Evolutionary conservation across 495 filamentous ascomycete species (phyloP).

Genomic region (Aspergillus taichungensis): DNA sequence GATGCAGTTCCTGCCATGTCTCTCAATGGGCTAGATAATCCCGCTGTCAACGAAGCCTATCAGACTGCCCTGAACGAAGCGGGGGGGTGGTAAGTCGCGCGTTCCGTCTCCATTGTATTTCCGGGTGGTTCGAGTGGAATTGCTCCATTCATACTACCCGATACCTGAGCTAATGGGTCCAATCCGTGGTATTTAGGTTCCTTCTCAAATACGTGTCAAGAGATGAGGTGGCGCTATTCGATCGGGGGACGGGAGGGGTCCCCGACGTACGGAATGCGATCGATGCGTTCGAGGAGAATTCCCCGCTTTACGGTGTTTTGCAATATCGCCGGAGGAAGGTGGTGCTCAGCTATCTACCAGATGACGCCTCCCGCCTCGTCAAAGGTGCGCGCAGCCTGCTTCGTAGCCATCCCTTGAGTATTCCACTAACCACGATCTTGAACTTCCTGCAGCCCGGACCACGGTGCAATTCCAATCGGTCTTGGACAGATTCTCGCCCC

Average conservation of each 20-base stretch:
- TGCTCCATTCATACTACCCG: not conserved
- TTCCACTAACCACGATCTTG: not conserved
- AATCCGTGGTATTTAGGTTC: slow-evolving; percentile 53
- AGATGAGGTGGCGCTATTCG: slow-evolving; percentile 77
- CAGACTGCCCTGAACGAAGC: slow-evolving; percentile 70
- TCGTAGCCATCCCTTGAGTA: slow-evolving; percentile 1
- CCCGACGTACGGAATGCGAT: slow-evolving; percentile 73
- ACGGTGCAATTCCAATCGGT: slow-evolving; percentile 90
- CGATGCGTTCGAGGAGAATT: slow-evolving; percentile 67
- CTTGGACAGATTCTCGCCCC: slow-evolving; percentile 75
- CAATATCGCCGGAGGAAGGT: slow-evolving; percentile 86
- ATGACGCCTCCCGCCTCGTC: slow-evolving; percentile 78
- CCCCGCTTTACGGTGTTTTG: slow-evolving; percentile 86
- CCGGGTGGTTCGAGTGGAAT: too few relatives aligned
- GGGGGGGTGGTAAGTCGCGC: slow-evolving; percentile 82
- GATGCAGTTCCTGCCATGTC: slow-evolving; percentile 64
- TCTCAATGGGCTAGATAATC: slow-evolving; percentile 89
- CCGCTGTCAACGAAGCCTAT: slow-evolving; percentile 73
- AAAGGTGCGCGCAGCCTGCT: slow-evolving; percentile 55
- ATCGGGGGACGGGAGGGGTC: slow-evolving; percentile 73
- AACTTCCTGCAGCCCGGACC: slow-evolving; percentile 57
- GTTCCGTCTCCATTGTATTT: not conserved
- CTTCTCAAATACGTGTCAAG: slow-evolving; percentile 84
- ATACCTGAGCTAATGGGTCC: slow-evolving; percentile 4
- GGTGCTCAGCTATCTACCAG: slow-evolving; percentile 83